These are phyloP conservation scores for Breviolum minutum DNA, from an alignment of 73 alveolate species.

Conservation along the genomic window DNA sequence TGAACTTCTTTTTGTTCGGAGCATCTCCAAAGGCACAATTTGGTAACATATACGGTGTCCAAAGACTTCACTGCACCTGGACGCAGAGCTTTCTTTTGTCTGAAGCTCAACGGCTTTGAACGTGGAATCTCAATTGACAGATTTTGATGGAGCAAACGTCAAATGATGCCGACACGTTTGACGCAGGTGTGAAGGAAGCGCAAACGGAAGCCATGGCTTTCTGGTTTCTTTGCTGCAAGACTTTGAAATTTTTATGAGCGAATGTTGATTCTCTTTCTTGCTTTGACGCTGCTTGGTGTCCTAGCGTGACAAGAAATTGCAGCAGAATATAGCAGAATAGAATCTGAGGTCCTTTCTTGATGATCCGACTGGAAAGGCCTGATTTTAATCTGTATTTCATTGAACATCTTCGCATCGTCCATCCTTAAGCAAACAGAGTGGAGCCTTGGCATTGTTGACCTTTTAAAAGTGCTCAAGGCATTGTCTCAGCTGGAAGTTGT, in stretches of 20 bases:
- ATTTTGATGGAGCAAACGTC: background rate
- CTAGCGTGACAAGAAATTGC: too few species aligned
- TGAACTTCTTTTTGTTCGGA: too few species aligned
- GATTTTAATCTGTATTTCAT: too few species aligned
- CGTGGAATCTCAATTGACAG: background rate
- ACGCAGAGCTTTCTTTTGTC: slow-evolving; percentile 12
- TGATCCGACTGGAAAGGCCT: background rate
- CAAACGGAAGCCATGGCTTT: slow-evolving; percentile 1
- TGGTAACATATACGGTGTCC: background rate
- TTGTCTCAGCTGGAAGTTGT: background rate
- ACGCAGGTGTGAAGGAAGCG: background rate
- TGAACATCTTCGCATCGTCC: too few species aligned
- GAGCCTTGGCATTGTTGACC: too few species aligned
- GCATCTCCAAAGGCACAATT: background rate
- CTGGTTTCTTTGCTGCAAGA: background rate
- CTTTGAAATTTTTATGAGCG: background rate
- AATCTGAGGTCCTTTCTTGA: background rate
- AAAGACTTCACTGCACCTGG: background rate
- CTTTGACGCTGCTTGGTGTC: too few species aligned
- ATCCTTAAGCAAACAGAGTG: too few species aligned
- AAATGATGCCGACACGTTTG: too few species aligned
- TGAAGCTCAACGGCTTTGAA: background rate
- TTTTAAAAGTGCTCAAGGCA: background rate
- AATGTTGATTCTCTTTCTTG: background rate
- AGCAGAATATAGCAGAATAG: background rate